Conservation (phyloP, 768 basidiomycete species). For the Suillus weaverae region DNA sequence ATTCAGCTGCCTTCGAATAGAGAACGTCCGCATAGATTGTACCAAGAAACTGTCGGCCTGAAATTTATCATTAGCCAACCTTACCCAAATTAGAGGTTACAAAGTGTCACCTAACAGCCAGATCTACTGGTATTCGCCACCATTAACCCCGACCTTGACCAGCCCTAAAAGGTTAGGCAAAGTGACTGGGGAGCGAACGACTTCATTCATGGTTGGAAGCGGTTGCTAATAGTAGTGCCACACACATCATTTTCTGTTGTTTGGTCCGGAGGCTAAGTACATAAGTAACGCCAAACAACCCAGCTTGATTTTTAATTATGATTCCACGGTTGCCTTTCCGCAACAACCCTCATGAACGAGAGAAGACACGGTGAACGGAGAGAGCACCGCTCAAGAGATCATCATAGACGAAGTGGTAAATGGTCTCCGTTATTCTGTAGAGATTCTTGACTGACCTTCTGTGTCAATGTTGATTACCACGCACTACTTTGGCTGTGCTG, state of each 20-base stretch:
- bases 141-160: neutral
- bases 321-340: neutral
- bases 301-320: neutral
- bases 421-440: neutral
- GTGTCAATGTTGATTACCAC: conserved; percentile 27
- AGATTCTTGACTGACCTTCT: conserved; percentile 23
- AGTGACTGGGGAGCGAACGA: no score
- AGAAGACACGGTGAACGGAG: conserved; percentile 9
- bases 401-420: conserved; percentile 26
- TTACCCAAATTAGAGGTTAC: no score
- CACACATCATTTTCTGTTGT: neutral
- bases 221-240: no score
- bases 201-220: no score
- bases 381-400: conserved; percentile 5
- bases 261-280: neutral
- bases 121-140: neutral
- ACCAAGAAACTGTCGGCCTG: neutral
- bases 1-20: neutral
- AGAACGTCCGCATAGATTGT: neutral
- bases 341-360: conserved; percentile 17
- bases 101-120: neutral
- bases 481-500: conserved; percentile 9
- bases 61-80: neutral
- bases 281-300: neutral
- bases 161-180: no score